Base-by-base conservation (phyloP, 495 filamentous ascomycete species). In the Tuber magnatum region DNA sequence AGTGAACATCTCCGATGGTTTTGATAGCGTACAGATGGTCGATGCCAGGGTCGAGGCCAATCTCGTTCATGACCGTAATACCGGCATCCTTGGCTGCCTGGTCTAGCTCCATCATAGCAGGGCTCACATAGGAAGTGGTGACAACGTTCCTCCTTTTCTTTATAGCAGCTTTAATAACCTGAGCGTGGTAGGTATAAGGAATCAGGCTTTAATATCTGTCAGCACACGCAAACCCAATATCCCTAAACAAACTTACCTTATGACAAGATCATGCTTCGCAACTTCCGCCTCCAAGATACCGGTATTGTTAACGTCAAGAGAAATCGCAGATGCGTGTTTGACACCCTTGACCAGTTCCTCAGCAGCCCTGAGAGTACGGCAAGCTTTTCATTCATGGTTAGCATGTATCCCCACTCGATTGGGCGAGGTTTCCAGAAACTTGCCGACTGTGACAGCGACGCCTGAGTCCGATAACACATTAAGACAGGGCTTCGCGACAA, bases 11-110 rank as follows among this genome's bases (percentile, higher is more conserved):
- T 61, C 90, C 87, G 80, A 99, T 97, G 65, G 91, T 94, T 86
- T 94, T 93, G 82, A 99, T 87, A 40, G 94, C 95, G 82, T 96
- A 94, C 12, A 94, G 84, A 83, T 93, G 93, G 81, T 96, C 91
- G 77, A 93, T 89, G 72, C 88, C 87, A 76, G 84, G 83, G 79
- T 86, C 90, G 69, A 97, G 84, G 74, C 94, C 94, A 83, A 97
- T 97, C 88, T 99, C 95, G 83, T 99, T 97, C 92, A 99, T 92
- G 75, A 99, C 94, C 0, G 93, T 97, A 80, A 99, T 98, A 70
- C 94, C 94, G 14, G 96, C 96, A 69, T 91, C 91, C 87, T 97
- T 97, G 83, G 88, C 89, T 77, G 90, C 87, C 74, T 88, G 86
- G 75, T 97, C 93, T 42, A 99, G 87, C 86, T 93, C 95, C 84